These are phyloP conservation scores for Colletotrichum sp. DNA, from an alignment of 2,329 filamentous ascomycete genomes.

Conservation along the genomic window DNA sequence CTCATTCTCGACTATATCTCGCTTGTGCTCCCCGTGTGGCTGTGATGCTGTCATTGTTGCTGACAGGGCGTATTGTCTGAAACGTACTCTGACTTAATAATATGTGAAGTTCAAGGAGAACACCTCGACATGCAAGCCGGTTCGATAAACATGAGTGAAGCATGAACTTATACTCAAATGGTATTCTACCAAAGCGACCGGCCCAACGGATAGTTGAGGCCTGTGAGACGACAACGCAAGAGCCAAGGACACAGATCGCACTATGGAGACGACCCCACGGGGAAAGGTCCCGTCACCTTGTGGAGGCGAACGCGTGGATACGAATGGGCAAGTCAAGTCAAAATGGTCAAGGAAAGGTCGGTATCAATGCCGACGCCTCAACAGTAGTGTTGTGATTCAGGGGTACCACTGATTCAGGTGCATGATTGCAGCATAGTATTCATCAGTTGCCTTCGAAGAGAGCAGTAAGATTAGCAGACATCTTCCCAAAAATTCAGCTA, in stretches of 20 bases:
- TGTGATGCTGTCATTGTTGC: neutral
- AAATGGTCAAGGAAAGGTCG: neutral
- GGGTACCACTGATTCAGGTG: neutral
- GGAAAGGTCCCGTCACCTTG: neutral
- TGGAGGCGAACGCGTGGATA: neutral
- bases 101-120: neutral
- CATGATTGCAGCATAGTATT: neutral
- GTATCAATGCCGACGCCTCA: neutral
- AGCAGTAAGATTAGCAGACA: neutral
- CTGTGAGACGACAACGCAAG: neutral
- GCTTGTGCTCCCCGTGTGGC: neutral
- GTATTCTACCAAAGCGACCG: neutral
- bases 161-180: neutral
- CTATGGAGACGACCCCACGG: neutral
- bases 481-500: neutral
- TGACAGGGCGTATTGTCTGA: neutral
- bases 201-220: neutral
- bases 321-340: neutral
- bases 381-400: neutral
- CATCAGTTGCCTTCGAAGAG: neutral
- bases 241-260: neutral
- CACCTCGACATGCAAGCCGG: neutral
- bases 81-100: neutral
- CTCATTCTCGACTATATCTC: neutral
- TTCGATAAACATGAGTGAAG: neutral